Conservation (phyloP, 306 rosid species). For the Vachellia pachyceras region DNA sequence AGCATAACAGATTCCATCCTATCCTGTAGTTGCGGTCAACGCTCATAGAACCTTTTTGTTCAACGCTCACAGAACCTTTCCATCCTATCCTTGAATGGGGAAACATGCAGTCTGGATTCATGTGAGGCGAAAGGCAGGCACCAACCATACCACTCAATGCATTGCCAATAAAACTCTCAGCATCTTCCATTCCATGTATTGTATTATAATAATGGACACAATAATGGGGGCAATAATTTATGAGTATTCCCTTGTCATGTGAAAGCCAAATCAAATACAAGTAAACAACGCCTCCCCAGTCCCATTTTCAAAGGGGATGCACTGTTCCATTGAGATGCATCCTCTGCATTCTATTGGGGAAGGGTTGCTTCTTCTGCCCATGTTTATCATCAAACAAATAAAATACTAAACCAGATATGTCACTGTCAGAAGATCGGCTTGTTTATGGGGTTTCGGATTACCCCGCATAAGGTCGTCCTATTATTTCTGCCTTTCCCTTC, state of each 20-base stretch:
- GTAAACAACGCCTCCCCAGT: conserved; percentile 2
- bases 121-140: conserved; percentile 49
- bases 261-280: conserved; percentile 53
- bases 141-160: conserved; percentile 38
- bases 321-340: conserved; percentile 48
- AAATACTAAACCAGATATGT: conserved; percentile 20
- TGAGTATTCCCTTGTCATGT: conserved; percentile 51
- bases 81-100: conserved; percentile 44
- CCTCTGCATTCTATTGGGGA: not conserved
- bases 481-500: conserved; percentile 13
- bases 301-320: conserved; percentile 58
- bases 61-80: no score
- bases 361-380: conserved; percentile 23
- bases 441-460: conserved; percentile 37
- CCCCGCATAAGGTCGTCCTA: conserved; percentile 33
- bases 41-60: no score
- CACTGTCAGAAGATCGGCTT: conserved; percentile 34
- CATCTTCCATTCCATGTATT: not conserved
- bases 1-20: no score
- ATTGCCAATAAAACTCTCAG: conserved; percentile 35
- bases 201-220: not conserved
- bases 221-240: conserved; percentile 47
- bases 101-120: conserved; percentile 57
- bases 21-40: no score
- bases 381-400: conserved; percentile 14